A percentile compares a stretch with the other conserved stretches of the same genome.
Evolutionary conservation across 2,329 filamentous ascomycete species (phyloP).

Genomic region (Hyphodiscus sp.): DNA sequence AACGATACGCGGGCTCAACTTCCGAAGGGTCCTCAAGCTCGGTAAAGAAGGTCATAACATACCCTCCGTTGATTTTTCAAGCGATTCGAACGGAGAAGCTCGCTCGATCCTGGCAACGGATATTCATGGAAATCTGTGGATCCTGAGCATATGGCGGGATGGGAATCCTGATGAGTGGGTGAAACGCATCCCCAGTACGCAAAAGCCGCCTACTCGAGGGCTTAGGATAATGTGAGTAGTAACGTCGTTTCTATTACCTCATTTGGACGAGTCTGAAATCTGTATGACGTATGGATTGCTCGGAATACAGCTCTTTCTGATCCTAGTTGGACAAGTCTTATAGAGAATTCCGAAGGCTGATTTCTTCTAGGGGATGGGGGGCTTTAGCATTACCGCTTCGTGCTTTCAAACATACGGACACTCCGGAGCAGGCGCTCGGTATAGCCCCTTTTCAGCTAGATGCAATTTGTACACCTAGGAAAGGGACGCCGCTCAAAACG

Average conservation of each 20-base stretch:
- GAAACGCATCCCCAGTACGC: background rate
- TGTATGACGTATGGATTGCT: background rate
- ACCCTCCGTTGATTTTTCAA: constrained; percentile 25
- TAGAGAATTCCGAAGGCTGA: background rate
- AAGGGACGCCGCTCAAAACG: background rate
- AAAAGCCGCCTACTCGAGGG: background rate
- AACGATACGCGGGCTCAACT: constrained; percentile 4
- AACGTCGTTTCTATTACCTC: background rate
- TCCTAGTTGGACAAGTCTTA: too few relatives aligned
- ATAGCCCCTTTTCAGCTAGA: background rate
- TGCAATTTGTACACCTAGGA: background rate
- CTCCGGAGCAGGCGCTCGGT: constrained; percentile 11
- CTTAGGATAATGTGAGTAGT: background rate
- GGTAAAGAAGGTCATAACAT: constrained; percentile 20
- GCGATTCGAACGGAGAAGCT: constrained; percentile 16
- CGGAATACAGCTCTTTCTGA: background rate
- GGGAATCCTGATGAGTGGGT: background rate
- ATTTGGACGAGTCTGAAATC: background rate
- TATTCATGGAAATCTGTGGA: constrained; percentile 19
- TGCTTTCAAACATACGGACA: constrained; percentile 13
- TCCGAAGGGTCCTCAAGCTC: constrained; percentile 9
- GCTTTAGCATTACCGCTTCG: constrained; percentile 19
- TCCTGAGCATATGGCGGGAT: background rate
- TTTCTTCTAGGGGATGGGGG: constrained; percentile 22
- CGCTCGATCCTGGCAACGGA: constrained; percentile 22